Conservation (phyloP, 306 rosid genomes). For the Calophaca sinica region DNA sequence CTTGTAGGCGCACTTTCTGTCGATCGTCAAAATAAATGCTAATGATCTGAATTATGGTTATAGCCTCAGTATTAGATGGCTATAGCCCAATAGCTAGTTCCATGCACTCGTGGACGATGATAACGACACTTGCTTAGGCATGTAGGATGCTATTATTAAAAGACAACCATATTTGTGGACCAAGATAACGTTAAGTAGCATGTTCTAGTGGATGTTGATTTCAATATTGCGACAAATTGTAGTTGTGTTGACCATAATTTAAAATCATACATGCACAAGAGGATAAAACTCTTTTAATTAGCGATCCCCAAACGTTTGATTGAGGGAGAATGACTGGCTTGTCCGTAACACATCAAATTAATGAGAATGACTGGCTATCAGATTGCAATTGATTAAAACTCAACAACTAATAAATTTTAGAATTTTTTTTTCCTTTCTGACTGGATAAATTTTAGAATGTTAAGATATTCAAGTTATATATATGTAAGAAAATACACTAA, state of each 20-base stretch:
- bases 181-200: constrained; percentile 37
- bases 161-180: constrained; percentile 31
- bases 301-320: constrained; percentile 18
- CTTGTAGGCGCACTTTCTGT: too few species aligned
- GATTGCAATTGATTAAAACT: not conserved
- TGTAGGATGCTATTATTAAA: constrained; percentile 27
- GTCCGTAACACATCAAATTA: not conserved
- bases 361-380: not conserved
- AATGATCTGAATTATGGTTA: too few species aligned
- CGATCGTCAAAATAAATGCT: too few species aligned
- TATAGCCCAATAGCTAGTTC: constrained; percentile 16
- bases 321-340: constrained; percentile 22
- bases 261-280: constrained; percentile 39
- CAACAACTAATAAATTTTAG: too few species aligned
- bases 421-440: too few species aligned
- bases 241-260: constrained; percentile 37
- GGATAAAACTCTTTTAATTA: constrained; percentile 31
- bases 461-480: too few species aligned
- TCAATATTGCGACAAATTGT: constrained; percentile 21
- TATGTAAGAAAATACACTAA: too few species aligned
- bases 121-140: constrained; percentile 40
- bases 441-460: too few species aligned
- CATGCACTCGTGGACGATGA: constrained; percentile 47
- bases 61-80: too few species aligned
- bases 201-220: constrained; percentile 29